These are phyloP conservation scores for Thymus mandschuricus DNA, from an alignment of 257 asterid species.

Conservation along the genomic window DNA sequence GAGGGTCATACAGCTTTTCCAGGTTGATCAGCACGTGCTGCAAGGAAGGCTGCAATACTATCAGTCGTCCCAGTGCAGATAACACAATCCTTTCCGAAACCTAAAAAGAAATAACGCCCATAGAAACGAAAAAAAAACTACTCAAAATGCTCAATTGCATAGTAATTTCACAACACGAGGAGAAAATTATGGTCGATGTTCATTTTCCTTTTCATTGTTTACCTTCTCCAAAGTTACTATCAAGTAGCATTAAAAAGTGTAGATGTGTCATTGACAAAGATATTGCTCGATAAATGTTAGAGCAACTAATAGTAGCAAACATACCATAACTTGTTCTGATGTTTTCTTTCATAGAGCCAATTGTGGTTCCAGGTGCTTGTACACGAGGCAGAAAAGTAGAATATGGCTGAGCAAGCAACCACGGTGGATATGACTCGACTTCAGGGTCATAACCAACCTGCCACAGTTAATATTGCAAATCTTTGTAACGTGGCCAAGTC, in stretches of 20 bases:
- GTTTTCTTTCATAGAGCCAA: slow-evolving; percentile 63
- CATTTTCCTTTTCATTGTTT: background rate
- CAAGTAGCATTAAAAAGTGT: background rate
- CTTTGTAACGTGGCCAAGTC: background rate
- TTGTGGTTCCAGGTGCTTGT: slow-evolving; percentile 82
- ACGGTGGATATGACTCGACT: slow-evolving; percentile 70
- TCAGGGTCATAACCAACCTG: slow-evolving; percentile 96
- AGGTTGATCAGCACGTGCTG: slow-evolving; percentile 82
- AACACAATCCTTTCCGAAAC: slow-evolving; percentile 71
- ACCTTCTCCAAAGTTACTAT: too few relatives aligned
- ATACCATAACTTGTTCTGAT: slow-evolving; percentile 62
- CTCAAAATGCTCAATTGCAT: slow-evolving; percentile 4
- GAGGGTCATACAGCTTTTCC: slow-evolving; percentile 80
- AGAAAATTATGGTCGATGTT: slow-evolving; percentile 10
- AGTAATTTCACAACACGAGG: background rate
- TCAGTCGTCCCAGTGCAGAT: slow-evolving; percentile 96
- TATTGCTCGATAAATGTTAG: background rate
- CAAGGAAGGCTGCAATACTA: slow-evolving; percentile 94
- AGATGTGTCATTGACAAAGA: background rate
- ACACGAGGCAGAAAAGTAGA: slow-evolving; percentile 64
- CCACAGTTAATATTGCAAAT: background rate
- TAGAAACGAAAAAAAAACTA: background rate
- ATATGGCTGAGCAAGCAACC: slow-evolving; percentile 83
- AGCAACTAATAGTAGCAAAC: slow-evolving; percentile 21
- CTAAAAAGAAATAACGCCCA: slow-evolving; percentile 41